These are phyloP conservation scores for Paracamarosporium sp. DNA, from an alignment of 2,329 filamentous ascomycete species.

Conservation along the genomic window DNA sequence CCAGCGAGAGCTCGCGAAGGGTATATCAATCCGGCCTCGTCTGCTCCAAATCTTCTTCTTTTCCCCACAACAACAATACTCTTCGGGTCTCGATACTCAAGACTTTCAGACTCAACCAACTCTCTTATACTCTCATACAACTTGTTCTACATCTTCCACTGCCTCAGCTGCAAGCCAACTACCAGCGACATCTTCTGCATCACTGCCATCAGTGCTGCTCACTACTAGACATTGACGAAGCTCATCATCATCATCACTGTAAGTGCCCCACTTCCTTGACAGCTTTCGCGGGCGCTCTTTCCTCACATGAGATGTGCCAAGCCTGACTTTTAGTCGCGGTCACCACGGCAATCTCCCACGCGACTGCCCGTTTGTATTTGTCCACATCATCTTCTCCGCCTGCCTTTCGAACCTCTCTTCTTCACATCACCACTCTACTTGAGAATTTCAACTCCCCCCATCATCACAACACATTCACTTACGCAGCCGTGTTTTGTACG, in stretches of 20 bases:
- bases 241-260: conserved; percentile 10
- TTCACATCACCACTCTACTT: conserved; percentile 3
- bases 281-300: conserved; percentile 4
- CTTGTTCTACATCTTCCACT: background rate
- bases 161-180: background rate
- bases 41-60: background rate
- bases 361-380: conserved; percentile 17
- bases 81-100: conserved; percentile 11
- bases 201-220: conserved; percentile 22
- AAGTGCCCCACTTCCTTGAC: background rate
- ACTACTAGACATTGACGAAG: conserved; percentile 15
- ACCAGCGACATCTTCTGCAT: background rate
- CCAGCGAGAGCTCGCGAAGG: background rate
- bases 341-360: conserved; percentile 17
- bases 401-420: conserved; percentile 6
- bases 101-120: conserved; percentile 20
- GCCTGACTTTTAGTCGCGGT: conserved; percentile 14
- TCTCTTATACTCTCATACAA: background rate
- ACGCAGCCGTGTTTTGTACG: background rate
- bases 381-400: conserved; percentile 4
- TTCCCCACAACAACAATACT: background rate
- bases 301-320: conserved; percentile 8
- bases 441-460: conserved; percentile 3
- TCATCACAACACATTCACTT: conserved; percentile 1
- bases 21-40: background rate